A percentile compares a stretch with the other conserved stretches of the same genome.
Evolutionary conservation across 2,329 filamentous ascomycete species (phyloP).

Genomic region (Phyllosticta capitalensis): DNA sequence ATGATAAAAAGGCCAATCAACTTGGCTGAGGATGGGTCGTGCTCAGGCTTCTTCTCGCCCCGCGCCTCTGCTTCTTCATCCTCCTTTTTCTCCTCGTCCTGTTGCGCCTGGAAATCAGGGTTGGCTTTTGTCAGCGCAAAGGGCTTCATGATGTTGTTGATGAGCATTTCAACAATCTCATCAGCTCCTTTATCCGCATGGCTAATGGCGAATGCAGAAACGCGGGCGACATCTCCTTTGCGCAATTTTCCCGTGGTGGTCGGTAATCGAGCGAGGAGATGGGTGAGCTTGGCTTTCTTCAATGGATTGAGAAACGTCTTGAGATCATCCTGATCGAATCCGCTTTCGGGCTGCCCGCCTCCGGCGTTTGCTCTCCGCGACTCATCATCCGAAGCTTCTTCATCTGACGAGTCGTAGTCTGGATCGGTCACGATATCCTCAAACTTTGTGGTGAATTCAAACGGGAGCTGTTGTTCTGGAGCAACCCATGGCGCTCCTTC

Average conservation of each 20-base stretch:
- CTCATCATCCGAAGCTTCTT: conserved; percentile 59
- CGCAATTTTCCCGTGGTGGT: conserved; percentile 63
- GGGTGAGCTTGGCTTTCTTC: conserved; percentile 73
- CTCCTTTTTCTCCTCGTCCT: conserved; percentile 16
- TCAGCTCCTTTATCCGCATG: conserved; percentile 78
- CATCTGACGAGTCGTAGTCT: conserved; percentile 79
- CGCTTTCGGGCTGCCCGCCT: conserved; percentile 27
- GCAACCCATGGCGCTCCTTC: conserved; percentile 67
- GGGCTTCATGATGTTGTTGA: conserved; percentile 71
- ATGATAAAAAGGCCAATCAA: conserved; percentile 75
- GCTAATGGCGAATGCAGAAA: conserved; percentile 81
- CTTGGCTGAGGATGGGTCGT: conserved; percentile 62
- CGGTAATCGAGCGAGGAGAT: conserved; percentile 75
- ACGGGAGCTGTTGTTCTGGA: conserved; percentile 63
- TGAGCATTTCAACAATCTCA: conserved; percentile 82
- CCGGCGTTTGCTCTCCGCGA: conserved; percentile 36
- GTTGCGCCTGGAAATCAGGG: conserved; percentile 40
- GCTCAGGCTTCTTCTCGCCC: conserved; percentile 17
- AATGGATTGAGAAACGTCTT: conserved; percentile 68
- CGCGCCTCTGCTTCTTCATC: conserved; percentile 13
- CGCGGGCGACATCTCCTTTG: conserved; percentile 75
- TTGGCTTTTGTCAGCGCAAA: conserved; percentile 65
- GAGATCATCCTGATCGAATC: conserved; percentile 27
- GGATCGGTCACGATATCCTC: conserved; percentile 74
- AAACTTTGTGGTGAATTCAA: conserved; percentile 68